Evolutionary conservation across 169 alveolate species (phyloP).

Genomic region (Plasmodium knowlesi): DNA sequence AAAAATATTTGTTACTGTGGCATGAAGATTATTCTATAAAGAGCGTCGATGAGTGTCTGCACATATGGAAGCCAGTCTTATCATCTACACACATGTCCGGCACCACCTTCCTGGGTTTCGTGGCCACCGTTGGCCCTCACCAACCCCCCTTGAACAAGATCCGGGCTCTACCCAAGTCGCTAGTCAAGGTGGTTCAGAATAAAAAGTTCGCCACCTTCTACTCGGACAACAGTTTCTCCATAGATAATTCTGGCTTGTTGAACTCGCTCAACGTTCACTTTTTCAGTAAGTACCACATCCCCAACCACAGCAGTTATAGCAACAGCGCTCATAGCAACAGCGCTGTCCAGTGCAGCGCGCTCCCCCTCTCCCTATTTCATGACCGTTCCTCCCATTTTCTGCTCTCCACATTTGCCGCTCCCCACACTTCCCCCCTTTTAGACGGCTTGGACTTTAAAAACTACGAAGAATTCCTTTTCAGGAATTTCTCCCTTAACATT

Average conservation of each 20-base stretch:
- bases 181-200: constrained; percentile 22
- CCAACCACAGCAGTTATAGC: background rate
- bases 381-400: background rate
- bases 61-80: constrained; percentile 71
- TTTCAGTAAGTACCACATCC: constrained; percentile 12
- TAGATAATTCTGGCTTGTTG: constrained; percentile 60
- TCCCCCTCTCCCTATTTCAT: background rate
- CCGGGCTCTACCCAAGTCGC: constrained; percentile 68
- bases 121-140: constrained; percentile 62
- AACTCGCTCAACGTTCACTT: constrained; percentile 33
- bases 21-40: constrained; percentile 75
- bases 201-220: constrained; percentile 38
- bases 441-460: constrained; percentile 34
- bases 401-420: background rate
- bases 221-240: constrained; percentile 50
- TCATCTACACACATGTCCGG: constrained; percentile 30
- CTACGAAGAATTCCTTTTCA: constrained; percentile 56
- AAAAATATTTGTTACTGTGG: constrained; percentile 73
- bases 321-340: background rate
- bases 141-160: constrained; percentile 69
- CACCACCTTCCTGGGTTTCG: constrained; percentile 38
- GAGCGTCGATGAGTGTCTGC: constrained; percentile 69
- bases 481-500: constrained; percentile 36
- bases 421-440: constrained; percentile 1
- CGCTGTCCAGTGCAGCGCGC: background rate